phyloP scores from a whole-genome alignment of 495 filamentous ascomycete genomes.

The Amniculicola lignicola region DNA sequence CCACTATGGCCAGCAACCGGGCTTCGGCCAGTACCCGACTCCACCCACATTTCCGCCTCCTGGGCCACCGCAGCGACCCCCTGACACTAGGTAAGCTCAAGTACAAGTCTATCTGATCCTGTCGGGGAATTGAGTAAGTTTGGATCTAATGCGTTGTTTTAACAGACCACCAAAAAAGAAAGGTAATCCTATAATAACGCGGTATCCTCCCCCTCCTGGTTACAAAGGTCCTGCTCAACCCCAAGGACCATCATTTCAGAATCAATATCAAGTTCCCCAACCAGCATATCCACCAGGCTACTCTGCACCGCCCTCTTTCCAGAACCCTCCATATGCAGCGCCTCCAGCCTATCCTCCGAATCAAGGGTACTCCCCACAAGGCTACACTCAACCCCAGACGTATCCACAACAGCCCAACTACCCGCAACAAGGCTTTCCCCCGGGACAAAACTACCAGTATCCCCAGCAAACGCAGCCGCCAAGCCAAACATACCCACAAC shows the following conservation, averaged over 20 bases:
- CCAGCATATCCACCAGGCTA: constrained; percentile 26
- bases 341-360: constrained; percentile 19
- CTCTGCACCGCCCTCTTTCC: constrained; percentile 18
- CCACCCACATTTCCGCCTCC: constrained; percentile 22
- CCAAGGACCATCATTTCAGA: constrained; percentile 20
- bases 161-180: constrained; percentile 38
- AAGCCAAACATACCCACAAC: constrained; percentile 24
- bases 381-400: constrained; percentile 16
- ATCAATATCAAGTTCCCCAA: constrained; percentile 23
- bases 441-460: constrained; percentile 24
- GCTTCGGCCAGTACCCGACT: constrained; percentile 23
- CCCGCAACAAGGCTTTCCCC: constrained; percentile 11
- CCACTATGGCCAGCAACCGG: constrained; percentile 26
- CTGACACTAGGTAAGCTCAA: constrained; percentile 33
- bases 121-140: no score
- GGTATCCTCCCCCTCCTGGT: constrained; percentile 43
- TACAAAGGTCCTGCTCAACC: constrained; percentile 37
- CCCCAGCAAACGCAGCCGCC: constrained; percentile 27
- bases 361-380: constrained; percentile 23
- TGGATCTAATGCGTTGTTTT: background rate
- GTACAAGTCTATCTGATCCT: no score
- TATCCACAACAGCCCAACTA: constrained; percentile 21
- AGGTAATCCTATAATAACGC: constrained; percentile 43
- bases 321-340: constrained; percentile 10
- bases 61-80: constrained; percentile 26